These are phyloP conservation scores for Neonectria coccinea DNA, from an alignment of 2,329 filamentous ascomycete genomes.

Conservation along the genomic window DNA sequence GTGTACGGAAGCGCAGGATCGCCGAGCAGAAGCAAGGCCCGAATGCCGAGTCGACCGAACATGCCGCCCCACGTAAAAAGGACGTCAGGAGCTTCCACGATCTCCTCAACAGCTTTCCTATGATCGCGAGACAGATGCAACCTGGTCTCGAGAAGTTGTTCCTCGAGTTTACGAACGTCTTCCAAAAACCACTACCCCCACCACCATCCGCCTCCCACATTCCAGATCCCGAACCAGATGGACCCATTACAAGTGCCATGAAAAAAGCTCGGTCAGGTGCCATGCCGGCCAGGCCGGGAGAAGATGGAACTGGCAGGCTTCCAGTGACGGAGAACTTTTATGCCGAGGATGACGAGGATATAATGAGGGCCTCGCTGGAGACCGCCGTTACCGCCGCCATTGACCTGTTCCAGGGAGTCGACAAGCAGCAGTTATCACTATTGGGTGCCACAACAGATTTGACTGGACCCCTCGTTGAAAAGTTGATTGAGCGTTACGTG, in stretches of 20 bases:
- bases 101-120: constrained; percentile 88
- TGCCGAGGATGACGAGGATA: constrained; percentile 89
- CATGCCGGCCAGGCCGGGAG: constrained; percentile 50
- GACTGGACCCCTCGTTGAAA: constrained; percentile 91
- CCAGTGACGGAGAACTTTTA: constrained; percentile 74
- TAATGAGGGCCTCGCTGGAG: constrained; percentile 89
- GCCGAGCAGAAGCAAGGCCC: constrained; percentile 52
- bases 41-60: constrained; percentile 56
- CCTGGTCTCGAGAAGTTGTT: constrained; percentile 89
- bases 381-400: constrained; percentile 94
- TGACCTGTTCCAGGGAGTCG: constrained; percentile 93
- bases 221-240: constrained; percentile 68
- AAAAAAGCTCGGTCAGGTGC: constrained; percentile 68
- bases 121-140: constrained; percentile 97
- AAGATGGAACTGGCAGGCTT: constrained; percentile 50
- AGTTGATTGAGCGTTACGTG: constrained; percentile 94
- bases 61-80: constrained; percentile 74
- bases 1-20: constrained; percentile 54
- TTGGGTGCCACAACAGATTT: constrained; percentile 93
- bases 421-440: constrained; percentile 93
- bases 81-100: constrained; percentile 93
- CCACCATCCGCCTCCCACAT: constrained; percentile 73
- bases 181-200: constrained; percentile 86
- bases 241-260: constrained; percentile 66
- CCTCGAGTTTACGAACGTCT: constrained; percentile 85